phyloP scores from a whole-genome alignment of 2,329 filamentous ascomycete species.

The Nothophaeocryptopus gaeumannii region DNA sequence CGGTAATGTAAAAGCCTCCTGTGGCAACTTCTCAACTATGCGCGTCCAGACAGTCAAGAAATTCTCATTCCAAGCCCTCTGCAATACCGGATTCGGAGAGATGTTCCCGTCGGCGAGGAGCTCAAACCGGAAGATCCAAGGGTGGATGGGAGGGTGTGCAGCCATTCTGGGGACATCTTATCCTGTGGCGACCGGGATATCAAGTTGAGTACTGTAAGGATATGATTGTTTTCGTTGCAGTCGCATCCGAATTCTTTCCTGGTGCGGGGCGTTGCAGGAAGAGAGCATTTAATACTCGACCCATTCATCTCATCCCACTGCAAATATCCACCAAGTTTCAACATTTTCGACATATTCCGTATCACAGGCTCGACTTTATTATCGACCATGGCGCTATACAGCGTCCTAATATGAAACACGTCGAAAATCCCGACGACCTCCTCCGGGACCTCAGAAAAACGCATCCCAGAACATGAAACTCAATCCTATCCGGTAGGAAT shows the following conservation, averaged over 20 bases:
- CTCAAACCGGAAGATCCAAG: not conserved
- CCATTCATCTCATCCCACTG: slow-evolving; percentile 21
- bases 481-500: slow-evolving; percentile 11
- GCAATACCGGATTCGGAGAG: not conserved
- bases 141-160: not conserved
- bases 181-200: too few relatives aligned
- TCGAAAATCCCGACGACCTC: slow-evolving; percentile 14
- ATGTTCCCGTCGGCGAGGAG: not conserved
- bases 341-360: slow-evolving; percentile 11
- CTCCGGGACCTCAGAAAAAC: slow-evolving; percentile 6
- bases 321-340: slow-evolving; percentile 19
- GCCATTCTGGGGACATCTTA: not conserved
- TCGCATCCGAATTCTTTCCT: too few relatives aligned
- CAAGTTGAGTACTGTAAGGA: too few relatives aligned
- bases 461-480: slow-evolving; percentile 15
- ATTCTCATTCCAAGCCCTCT: slow-evolving; percentile 3
- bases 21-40: not conserved
- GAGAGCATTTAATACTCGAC: not conserved
- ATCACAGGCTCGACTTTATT: slow-evolving; percentile 19
- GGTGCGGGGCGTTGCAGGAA: not conserved
- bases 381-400: slow-evolving; percentile 13
- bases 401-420: slow-evolving; percentile 13
- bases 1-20: not conserved
- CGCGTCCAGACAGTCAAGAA: not conserved
- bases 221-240: too few relatives aligned